A percentile compares a stretch with the other conserved stretches of the same genome.
phyloP scores from a whole-genome alignment of 1,284 basidiomycete genomes.

The Apiotrichum veenhuisii region DNA sequence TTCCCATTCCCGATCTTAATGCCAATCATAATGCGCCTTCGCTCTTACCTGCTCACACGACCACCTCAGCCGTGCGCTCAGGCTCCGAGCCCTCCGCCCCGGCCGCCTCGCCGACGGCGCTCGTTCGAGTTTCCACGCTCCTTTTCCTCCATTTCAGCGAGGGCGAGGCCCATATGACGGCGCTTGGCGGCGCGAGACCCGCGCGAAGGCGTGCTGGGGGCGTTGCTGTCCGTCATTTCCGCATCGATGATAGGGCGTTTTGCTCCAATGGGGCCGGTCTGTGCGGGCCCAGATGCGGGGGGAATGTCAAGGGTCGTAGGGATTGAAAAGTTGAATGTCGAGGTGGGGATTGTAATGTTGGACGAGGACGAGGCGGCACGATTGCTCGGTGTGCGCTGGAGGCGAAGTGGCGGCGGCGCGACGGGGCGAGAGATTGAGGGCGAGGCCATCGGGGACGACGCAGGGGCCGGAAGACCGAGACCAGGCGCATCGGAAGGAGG shows the following conservation, averaged over 20 bases:
- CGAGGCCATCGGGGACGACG: slow-evolving; percentile 10
- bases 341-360: background rate
- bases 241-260: slow-evolving; percentile 21
- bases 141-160: slow-evolving; percentile 2
- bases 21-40: background rate
- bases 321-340: slow-evolving; percentile 19
- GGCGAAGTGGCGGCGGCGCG: background rate
- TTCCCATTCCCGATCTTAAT: too few species aligned
- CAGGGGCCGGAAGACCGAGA: background rate
- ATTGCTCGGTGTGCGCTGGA: background rate
- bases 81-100: background rate
- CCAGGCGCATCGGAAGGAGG: background rate
- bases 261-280: slow-evolving; percentile 13
- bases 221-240: slow-evolving; percentile 12
- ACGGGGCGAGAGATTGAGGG: slow-evolving; percentile 1
- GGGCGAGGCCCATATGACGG: slow-evolving; percentile 4
- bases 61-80: background rate
- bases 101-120: background rate
- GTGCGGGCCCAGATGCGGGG: slow-evolving; percentile 5
- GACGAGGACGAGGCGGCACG: background rate
- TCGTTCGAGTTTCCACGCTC: background rate
- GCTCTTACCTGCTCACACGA: background rate
- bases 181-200: slow-evolving; percentile 14
- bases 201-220: slow-evolving; percentile 10
- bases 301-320: slow-evolving; percentile 8